phyloP scores from a whole-genome alignment of 306 rosid species.

The Prunus davidiana region DNA sequence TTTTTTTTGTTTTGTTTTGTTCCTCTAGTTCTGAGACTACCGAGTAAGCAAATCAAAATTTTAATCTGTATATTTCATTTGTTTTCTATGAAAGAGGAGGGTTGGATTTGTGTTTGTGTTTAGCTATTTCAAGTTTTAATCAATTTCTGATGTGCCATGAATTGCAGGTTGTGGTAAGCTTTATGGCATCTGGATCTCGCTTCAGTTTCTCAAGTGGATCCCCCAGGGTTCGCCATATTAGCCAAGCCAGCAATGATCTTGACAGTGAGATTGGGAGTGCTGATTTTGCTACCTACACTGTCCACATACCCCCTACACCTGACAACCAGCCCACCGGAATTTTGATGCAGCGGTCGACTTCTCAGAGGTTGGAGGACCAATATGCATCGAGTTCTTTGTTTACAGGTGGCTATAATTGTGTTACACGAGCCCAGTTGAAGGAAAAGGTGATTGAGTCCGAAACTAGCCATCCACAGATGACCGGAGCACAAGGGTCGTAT shows the following conservation, averaged over 20 bases:
- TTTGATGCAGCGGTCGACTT: conserved; percentile 48
- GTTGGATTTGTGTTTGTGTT: too few relatives aligned
- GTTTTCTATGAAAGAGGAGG: too few relatives aligned
- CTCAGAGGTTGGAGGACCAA: conserved; percentile 63
- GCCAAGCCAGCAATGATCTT: conserved; percentile 41
- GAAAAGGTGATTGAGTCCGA: conserved; percentile 61
- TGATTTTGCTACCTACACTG: conserved; percentile 46
- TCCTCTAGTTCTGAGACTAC: too few relatives aligned
- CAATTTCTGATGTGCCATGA: neutral
- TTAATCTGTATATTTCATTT: too few relatives aligned
- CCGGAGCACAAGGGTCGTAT: conserved; percentile 56
- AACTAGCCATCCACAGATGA: conserved; percentile 66
- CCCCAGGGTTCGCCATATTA: conserved; percentile 32
- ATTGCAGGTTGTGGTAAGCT: conserved; percentile 24
- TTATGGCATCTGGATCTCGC: conserved; percentile 35
- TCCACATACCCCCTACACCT: conserved; percentile 65
- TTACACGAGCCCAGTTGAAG: conserved; percentile 59
- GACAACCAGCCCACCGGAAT: conserved; percentile 61
- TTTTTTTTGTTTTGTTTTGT: neutral
- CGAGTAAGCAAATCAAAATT: too few relatives aligned
- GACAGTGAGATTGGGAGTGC: conserved; percentile 41
- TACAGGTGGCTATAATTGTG: conserved; percentile 60
- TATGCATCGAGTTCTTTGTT: conserved; percentile 64
- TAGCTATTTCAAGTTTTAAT: too few relatives aligned
- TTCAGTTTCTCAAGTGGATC: conserved; percentile 19